Base-by-base conservation (phyloP, 2,329 filamentous ascomycete species). In the Talaromyces albobiverticillius region DNA sequence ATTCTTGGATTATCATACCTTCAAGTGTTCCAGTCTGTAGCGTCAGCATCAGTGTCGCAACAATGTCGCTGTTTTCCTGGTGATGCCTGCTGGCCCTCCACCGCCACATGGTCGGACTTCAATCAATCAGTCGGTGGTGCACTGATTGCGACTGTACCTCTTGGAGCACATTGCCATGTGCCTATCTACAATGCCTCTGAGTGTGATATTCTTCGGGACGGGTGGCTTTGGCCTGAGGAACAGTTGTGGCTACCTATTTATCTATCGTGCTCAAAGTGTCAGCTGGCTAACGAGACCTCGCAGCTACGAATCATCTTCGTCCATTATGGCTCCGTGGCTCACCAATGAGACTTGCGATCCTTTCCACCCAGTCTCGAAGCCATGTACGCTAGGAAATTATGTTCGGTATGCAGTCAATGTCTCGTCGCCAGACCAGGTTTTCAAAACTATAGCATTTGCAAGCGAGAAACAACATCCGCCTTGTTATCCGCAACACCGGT, bases 11-110 rank as follows among this genome's bases (percentile, higher is more conserved):
- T n/a, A n/a, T n/a, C n/a, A n/a, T n/a, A n/a, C n/a, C n/a, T n/a
- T n/a, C n/a, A n/a, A n/a, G n/a, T n/a, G n/a, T n/a, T n/a, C n/a
- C n/a, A n/a, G n/a, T n/a, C n/a, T n/a, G n/a, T n/a, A n/a, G n/a
- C n/a, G n/a, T n/a, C n/a, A n/a, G n/a, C n/a, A n/a, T n/a, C n/a
- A n/a, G n/a, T n/a, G n/a, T n/a, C n/a, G n/a, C n/a, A n/a, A n/a
- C 29, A 32, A 31, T 51, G 47, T 51, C 53, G 41, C n/a, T 69
- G 66, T 36, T 57, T 59, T 34, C 65, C 64, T 6, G 46, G 61
- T 36, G 60, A 73, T 45, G 53, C 34, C 16, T 76, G 72, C 57
- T 76, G 73, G 72, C 74, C 74, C 1, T 63, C 66, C 1, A 20
- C 51, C 5, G 51, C 65, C 2, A 59, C 70, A 42, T 76, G 73